These are phyloP conservation scores for Thymus mandschuricus DNA, from an alignment of 257 asterid genomes.

Conservation along the genomic window DNA sequence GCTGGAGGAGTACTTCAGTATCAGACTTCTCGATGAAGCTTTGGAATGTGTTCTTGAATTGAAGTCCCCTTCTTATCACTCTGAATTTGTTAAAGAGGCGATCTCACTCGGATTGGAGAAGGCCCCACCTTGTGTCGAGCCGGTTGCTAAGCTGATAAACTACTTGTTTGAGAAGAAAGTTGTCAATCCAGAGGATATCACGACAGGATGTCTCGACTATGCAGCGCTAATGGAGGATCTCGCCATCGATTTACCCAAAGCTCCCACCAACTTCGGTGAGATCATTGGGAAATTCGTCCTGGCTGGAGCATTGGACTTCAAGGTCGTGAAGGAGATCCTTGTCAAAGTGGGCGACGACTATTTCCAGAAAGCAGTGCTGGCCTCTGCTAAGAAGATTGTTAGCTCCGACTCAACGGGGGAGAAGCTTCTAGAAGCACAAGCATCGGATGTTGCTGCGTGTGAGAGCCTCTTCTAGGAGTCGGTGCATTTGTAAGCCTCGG, in stretches of 20 bases:
- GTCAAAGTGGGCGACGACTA: slow-evolving; percentile 58
- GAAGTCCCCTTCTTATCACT: slow-evolving; percentile 74
- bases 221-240: slow-evolving; percentile 74
- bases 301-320: slow-evolving; percentile 66
- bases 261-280: slow-evolving; percentile 84
- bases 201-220: slow-evolving; percentile 52
- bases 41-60: slow-evolving; percentile 77
- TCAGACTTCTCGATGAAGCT: slow-evolving; percentile 78
- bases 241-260: slow-evolving; percentile 88
- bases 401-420: slow-evolving; percentile 52
- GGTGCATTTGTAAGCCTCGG: slow-evolving; percentile 28
- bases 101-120: slow-evolving; percentile 72
- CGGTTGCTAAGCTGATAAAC: slow-evolving; percentile 56
- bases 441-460: slow-evolving; percentile 65
- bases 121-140: slow-evolving; percentile 70
- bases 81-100: slow-evolving; percentile 83
- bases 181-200: slow-evolving; percentile 46
- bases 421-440: slow-evolving; percentile 66
- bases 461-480: slow-evolving; percentile 52
- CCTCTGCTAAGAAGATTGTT: slow-evolving; percentile 42
- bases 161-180: slow-evolving; percentile 63
- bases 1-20: slow-evolving; percentile 75
- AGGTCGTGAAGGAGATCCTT: slow-evolving; percentile 60
- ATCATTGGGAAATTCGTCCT: slow-evolving; percentile 65
- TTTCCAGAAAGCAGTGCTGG: slow-evolving; percentile 61